Base-by-base conservation (phyloP, 306 rosid species). In the Sicyos baderoa region DNA sequence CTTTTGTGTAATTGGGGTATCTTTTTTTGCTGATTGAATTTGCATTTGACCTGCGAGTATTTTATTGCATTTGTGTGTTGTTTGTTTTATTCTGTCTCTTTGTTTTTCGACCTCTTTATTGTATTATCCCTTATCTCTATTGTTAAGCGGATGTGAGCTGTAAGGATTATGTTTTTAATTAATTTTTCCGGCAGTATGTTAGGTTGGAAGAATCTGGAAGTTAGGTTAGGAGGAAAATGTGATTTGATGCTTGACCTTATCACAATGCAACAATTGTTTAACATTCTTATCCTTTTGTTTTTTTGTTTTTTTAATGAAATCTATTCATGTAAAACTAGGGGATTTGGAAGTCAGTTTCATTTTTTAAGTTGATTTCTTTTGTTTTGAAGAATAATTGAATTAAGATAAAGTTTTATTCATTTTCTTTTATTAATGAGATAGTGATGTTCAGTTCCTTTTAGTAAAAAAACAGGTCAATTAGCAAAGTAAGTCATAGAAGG, bases 161-260 rank as follows among this genome's bases (percentile, higher is more conserved):
- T 44, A 18, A 63, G 70, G 70, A 40, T 59, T 19, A 4, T 6
- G 48, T 35, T 3, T 27, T 54, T 42, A 4, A 10, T 11, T 21
- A 55, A 61, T 25, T 50, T 32, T 22, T n/a, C 23, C 13, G 27
- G 71, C 37, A 23, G 27, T 23, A 27, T 57, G 62, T 61, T 61
- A 9, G 66, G 68, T 61, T 22, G 42, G 49, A 61, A 61, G 68
- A 61, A 61, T 61, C 68, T 61, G 68, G 49, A 60, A 17, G 48
- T 60, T 21, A 60, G 32, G 48, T 47, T 7, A 60, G 16, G 32
- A 58, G 64, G 13, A 15, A n/a, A 58, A 58, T 27, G 64, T 53
- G 57, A 53, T n/a, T 37, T 61, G 47, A 61, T 61, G 44, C 19
- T 27, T 27, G 61, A 45, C 32, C 6, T 12, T 21, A 16, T 9